These are phyloP conservation scores for Stereum hirsutum DNA, from an alignment of 1,284 basidiomycete genomes.

Conservation along the genomic window DNA sequence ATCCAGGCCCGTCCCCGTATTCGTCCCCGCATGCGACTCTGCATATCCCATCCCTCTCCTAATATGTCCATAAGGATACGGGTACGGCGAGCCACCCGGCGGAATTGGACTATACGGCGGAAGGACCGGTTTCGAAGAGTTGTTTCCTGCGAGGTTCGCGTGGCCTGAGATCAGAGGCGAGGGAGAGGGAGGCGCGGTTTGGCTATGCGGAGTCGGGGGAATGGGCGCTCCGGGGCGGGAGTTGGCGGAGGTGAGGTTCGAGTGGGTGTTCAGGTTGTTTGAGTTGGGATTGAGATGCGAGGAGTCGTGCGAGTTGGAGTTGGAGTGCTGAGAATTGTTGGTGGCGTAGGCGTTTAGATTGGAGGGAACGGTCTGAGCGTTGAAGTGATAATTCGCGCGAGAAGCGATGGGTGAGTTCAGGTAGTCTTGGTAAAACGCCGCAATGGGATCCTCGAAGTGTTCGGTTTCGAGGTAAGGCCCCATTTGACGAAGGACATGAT, in stretches of 20 bases:
- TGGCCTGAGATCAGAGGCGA: constrained; percentile 46
- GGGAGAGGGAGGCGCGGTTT: constrained; percentile 60
- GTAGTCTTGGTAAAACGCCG: constrained; percentile 49
- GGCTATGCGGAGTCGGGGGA: constrained; percentile 66
- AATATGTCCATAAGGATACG: constrained; percentile 66
- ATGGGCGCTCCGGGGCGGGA: constrained; percentile 61
- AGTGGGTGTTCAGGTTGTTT: no score
- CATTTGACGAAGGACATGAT: constrained; percentile 1
- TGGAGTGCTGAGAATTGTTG: no score
- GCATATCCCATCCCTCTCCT: constrained; percentile 38
- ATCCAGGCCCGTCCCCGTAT: constrained; percentile 6
- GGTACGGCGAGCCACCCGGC: constrained; percentile 61
- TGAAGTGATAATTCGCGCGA: no score
- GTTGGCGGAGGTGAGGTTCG: constrained; percentile 19
- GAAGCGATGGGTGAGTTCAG: constrained; percentile 29
- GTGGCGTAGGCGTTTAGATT: no score
- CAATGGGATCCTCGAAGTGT: constrained; percentile 43
- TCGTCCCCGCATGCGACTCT: constrained; percentile 23
- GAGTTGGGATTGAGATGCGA: no score
- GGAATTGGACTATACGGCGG: constrained; percentile 33
- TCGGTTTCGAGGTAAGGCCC: constrained; percentile 31
- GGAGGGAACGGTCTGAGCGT: no score
- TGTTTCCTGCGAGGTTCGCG: constrained; percentile 24
- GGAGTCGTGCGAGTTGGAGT: no score
- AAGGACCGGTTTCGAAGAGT: constrained; percentile 18